Conservation (phyloP, 805 yeast species). For the Kockiozyma suomiensis region DNA sequence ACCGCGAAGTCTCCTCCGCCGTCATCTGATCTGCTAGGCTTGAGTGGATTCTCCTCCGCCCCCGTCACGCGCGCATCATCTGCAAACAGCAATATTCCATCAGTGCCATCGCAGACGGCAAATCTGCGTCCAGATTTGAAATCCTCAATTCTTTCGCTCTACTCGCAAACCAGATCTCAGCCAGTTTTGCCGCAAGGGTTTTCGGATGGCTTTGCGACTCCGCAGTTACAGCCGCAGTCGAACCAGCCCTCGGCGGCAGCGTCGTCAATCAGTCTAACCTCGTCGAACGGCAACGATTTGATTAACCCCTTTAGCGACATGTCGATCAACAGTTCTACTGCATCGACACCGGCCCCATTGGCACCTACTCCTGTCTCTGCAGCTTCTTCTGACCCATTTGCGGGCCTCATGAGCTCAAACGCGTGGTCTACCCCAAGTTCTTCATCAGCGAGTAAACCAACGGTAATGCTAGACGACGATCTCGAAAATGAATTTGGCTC, state of each 20-base stretch:
- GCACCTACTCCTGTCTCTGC: constrained; percentile 9
- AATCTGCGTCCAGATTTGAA: constrained; percentile 77
- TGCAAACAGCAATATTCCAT: constrained; percentile 19
- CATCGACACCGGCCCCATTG: constrained; percentile 2
- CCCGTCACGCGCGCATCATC: constrained; percentile 35
- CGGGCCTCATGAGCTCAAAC: constrained; percentile 19
- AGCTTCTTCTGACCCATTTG: constrained; percentile 19
- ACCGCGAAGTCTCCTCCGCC: constrained; percentile 8
- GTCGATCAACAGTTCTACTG: constrained; percentile 9
- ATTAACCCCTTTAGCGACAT: constrained; percentile 26
- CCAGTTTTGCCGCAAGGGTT: constrained; percentile 23
- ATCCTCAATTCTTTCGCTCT: constrained; percentile 85
- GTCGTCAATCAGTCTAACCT: not conserved
- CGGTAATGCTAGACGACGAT: constrained; percentile 21
- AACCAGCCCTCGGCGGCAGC: constrained; percentile 1
- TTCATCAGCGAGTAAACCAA: constrained; percentile 11
- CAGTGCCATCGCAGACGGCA: constrained; percentile 33
- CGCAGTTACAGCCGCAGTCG: constrained; percentile 10
- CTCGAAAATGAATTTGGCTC: constrained; percentile 24
- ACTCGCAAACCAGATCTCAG: constrained; percentile 62
- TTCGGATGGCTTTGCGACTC: constrained; percentile 18
- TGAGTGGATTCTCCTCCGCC: constrained; percentile 22
- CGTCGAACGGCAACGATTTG: constrained; percentile 12
- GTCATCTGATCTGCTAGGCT: constrained; percentile 15
- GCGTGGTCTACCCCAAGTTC: constrained; percentile 22